Percentiles rank a stretch among this genome's conserved stretches.
phyloP scores from a whole-genome alignment of 345 rosid genomes.

The Melaleuca quinquenervia region DNA sequence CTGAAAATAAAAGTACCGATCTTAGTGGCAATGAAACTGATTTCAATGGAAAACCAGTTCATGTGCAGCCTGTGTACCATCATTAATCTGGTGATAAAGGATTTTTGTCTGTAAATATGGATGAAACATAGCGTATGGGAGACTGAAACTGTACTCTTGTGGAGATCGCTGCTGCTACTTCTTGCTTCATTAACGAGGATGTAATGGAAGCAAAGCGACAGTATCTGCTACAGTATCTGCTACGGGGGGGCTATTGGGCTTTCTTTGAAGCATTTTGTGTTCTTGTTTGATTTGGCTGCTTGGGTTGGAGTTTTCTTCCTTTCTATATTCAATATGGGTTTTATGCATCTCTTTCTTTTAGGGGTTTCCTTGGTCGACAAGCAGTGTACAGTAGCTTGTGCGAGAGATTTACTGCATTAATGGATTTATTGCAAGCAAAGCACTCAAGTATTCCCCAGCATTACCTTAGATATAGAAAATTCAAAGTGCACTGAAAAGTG shows the following conservation, averaged over 20 bases:
- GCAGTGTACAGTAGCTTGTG: neutral
- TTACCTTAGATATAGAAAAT: neutral
- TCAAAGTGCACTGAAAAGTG: neutral
- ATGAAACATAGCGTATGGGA: neutral
- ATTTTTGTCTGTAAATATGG: neutral
- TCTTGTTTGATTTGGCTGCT: neutral
- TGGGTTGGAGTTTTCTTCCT: neutral
- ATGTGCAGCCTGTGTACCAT: neutral
- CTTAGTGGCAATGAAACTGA: neutral
- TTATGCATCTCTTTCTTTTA: neutral
- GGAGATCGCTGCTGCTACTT: neutral
- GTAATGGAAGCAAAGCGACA: neutral
- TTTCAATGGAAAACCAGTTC: neutral
- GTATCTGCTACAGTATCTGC: neutral
- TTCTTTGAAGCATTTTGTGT: neutral
- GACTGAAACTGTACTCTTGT: neutral
- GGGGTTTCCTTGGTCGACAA: neutral
- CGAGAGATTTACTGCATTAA: neutral
- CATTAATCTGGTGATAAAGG: neutral
- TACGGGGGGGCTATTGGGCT: neutral
- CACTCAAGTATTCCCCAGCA: neutral
- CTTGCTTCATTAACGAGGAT: neutral
- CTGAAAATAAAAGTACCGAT: neutral
- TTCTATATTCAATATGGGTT: neutral
- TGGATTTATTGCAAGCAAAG: neutral